phyloP scores from a whole-genome alignment of 768 basidiomycete genomes.

The Hygrophorus russula region DNA sequence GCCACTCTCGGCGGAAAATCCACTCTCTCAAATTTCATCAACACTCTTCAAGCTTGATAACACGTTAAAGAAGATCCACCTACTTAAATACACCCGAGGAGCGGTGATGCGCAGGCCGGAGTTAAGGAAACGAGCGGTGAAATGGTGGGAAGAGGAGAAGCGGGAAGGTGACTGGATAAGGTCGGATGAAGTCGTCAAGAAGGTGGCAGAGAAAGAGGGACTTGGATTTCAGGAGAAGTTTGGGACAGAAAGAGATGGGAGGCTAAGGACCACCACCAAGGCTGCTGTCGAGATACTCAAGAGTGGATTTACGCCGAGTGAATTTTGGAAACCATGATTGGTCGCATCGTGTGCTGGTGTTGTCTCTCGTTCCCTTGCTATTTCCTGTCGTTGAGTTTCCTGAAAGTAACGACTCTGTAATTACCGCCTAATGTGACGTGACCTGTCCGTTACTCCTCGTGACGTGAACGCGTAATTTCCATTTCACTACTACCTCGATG shows the following conservation, averaged over 20 bases:
- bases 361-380: neutral
- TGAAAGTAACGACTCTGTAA: neutral
- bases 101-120: slow-evolving; percentile 43
- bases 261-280: slow-evolving; percentile 21
- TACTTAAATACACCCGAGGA: slow-evolving; percentile 45
- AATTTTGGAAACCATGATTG: slow-evolving; percentile 15
- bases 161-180: slow-evolving; percentile 39
- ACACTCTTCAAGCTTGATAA: slow-evolving; percentile 15
- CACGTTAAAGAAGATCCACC: slow-evolving; percentile 34
- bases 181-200: slow-evolving; percentile 34
- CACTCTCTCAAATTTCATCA: slow-evolving; percentile 18
- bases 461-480: too few relatives aligned
- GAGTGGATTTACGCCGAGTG: slow-evolving; percentile 19
- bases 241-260: slow-evolving; percentile 16
- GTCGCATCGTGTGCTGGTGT: neutral
- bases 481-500: too few relatives aligned
- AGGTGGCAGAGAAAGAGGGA: slow-evolving; percentile 34
- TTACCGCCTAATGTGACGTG: too few relatives aligned
- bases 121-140: slow-evolving; percentile 31
- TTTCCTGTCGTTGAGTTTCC: neutral
- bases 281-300: slow-evolving; percentile 20
- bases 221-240: slow-evolving; percentile 19
- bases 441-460: too few relatives aligned
- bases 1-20: slow-evolving; percentile 19
- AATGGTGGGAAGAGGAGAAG: slow-evolving; percentile 51